Conservation (phyloP, 305 asterid species). For the Solanum hybrid region DNA sequence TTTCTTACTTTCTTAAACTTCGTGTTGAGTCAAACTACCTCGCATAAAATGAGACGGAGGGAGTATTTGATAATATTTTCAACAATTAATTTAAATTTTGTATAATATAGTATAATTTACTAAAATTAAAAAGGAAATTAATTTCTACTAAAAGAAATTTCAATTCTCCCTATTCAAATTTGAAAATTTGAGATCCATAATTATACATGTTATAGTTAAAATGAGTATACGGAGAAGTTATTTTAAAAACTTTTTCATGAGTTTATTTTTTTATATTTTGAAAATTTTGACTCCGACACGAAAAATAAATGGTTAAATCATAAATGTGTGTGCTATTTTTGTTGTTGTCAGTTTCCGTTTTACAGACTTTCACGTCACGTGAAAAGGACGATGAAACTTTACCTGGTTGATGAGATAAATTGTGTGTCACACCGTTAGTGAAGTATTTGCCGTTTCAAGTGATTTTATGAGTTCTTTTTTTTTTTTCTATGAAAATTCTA, state of each 20-base stretch:
- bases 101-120: background rate
- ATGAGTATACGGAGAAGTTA: too few species aligned
- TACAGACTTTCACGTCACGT: background rate
- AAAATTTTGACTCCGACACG: too few species aligned
- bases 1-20: too few species aligned
- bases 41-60: too few species aligned
- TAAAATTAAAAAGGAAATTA: background rate
- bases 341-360: background rate
- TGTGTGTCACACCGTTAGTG: background rate
- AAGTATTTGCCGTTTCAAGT: background rate
- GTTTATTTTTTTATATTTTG: too few species aligned
- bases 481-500: background rate
- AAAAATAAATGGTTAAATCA: too few species aligned
- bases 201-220: too few species aligned
- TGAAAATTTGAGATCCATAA: too few species aligned
- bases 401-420: background rate
- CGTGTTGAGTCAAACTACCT: too few species aligned
- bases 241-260: background rate
- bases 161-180: background rate
- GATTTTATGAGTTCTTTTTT: too few species aligned
- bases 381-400: background rate
- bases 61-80: too few species aligned
- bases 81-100: background rate
- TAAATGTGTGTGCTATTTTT: background rate
- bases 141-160: background rate